Evolutionary conservation across 2,329 filamentous ascomycete genomes (phyloP).

Genomic region (Ramularia endophylla): DNA sequence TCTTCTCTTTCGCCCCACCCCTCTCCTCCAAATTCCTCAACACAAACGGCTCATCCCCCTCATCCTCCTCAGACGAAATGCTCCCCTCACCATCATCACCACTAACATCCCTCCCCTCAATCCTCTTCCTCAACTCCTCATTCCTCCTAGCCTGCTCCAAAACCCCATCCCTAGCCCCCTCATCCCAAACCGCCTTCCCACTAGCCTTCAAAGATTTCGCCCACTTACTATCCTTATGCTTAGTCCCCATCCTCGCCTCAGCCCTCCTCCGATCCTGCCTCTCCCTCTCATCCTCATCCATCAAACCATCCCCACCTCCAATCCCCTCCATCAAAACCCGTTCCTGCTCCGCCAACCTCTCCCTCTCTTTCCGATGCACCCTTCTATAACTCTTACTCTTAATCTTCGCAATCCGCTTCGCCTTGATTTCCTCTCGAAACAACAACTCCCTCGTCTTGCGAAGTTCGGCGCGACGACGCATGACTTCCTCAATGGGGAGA

Average conservation of each 20-base stretch:
- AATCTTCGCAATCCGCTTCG: constrained; percentile 96
- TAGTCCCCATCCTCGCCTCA: constrained; percentile 75
- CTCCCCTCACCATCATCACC: constrained; percentile 48
- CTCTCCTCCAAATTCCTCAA: constrained; percentile 37
- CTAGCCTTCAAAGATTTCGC: constrained; percentile 76
- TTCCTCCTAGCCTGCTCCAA: constrained; percentile 76
- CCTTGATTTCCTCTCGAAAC: constrained; percentile 80
- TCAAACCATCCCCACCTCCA: constrained; percentile 48
- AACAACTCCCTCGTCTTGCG: constrained; percentile 76
- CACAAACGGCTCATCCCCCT: constrained; percentile 50
- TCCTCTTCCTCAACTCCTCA: constrained; percentile 72
- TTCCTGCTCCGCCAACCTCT: constrained; percentile 53
- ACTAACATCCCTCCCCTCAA: constrained; percentile 62
- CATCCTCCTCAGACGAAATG: constrained; percentile 37
- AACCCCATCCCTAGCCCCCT: constrained; percentile 71
- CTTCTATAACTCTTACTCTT: constrained; percentile 95
- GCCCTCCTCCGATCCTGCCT: constrained; percentile 68
- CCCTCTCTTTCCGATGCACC: constrained; percentile 76
- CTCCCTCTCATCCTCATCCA: constrained; percentile 58
- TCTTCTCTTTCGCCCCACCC: constrained; percentile 41
- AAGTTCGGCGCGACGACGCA: constrained; percentile 66
- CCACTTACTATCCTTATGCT: constrained; percentile 87
- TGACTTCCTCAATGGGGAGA: constrained; percentile 65
- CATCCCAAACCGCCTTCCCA: constrained; percentile 80
- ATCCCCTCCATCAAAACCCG: constrained; percentile 51